These are phyloP conservation scores for Candida sp. DNA, from an alignment of 1,139 yeast genomes.

Conservation along the genomic window DNA sequence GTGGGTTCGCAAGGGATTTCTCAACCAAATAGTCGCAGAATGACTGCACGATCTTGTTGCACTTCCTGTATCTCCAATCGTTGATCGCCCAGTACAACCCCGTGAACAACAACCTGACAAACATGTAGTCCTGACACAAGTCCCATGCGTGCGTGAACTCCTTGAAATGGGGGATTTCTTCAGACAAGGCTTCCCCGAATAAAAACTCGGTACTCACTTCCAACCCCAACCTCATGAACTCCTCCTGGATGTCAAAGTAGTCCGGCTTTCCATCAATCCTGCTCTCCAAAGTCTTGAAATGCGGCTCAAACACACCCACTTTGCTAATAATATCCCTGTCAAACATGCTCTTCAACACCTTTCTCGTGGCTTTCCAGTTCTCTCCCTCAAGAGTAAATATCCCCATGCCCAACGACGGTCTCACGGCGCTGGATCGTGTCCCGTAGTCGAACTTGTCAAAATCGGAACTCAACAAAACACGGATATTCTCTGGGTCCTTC, in stretches of 20 bases:
- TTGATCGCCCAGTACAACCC: conserved; percentile 28
- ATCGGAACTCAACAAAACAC: conserved; percentile 41
- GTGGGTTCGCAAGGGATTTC: conserved; percentile 31
- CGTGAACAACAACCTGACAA: conserved; percentile 33
- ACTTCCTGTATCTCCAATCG: conserved; percentile 23
- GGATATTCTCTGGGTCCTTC: conserved; percentile 34
- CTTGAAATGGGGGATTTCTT: conserved; percentile 21
- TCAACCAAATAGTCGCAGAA: conserved; percentile 32
- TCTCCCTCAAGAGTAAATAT: conserved; percentile 58
- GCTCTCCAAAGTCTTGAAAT: conserved; percentile 37
- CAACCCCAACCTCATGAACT: conserved; percentile 39
- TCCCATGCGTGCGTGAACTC: conserved; percentile 34
- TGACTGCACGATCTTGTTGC: conserved; percentile 26
- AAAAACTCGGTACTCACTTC: conserved; percentile 47
- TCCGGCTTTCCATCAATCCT: conserved; percentile 29
- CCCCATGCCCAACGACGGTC: conserved; percentile 55
- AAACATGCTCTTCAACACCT: conserved; percentile 58
- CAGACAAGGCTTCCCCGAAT: conserved; percentile 36
- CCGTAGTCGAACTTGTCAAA: conserved; percentile 56
- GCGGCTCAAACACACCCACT: conserved; percentile 46
- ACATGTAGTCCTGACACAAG: conserved; percentile 30
- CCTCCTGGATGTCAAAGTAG: conserved; percentile 38
- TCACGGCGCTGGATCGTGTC: conserved; percentile 37
- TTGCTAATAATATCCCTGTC: conserved; percentile 55
- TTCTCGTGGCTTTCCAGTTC: conserved; percentile 60